phyloP scores from a whole-genome alignment of 2,329 filamentous ascomycete species.

The Monilinia vaccinii-corymbosi region DNA sequence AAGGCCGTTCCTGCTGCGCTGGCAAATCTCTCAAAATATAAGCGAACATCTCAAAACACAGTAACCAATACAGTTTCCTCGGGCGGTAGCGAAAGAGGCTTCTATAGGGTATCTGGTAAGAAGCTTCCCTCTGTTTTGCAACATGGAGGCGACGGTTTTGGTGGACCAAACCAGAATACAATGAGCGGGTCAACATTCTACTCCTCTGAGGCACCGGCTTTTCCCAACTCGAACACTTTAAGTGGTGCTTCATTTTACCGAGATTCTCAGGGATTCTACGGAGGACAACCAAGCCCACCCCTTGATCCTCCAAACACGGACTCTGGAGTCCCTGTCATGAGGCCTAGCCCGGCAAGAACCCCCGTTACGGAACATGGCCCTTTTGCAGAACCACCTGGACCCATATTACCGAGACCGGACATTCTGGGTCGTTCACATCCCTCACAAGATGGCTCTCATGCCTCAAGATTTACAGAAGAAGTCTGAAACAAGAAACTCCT shows the following conservation, averaged over 20 bases:
- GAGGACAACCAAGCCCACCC: constrained; percentile 20
- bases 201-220: constrained; percentile 15
- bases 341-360: constrained; percentile 56
- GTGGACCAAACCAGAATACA: constrained; percentile 29
- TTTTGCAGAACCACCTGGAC: constrained; percentile 22
- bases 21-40: constrained; percentile 35
- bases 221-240: constrained; percentile 29
- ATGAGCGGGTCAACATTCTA: constrained; percentile 44
- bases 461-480: constrained; percentile 39
- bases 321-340: constrained; percentile 51
- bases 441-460: constrained; percentile 37
- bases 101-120: constrained; percentile 55
- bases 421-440: constrained; percentile 34
- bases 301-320: constrained; percentile 32
- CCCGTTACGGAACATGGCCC: constrained; percentile 48
- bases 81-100: constrained; percentile 45
- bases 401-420: constrained; percentile 23
- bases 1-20: constrained; percentile 42
- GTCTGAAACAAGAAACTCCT: constrained; percentile 28
- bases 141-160: constrained; percentile 54
- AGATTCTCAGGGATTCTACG: constrained; percentile 40
- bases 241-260: constrained; percentile 45
- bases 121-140: constrained; percentile 56
- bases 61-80: constrained; percentile 26
- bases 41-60: constrained; percentile 26